Percentiles rank a stretch among this genome's conserved stretches.
Conservation (phyloP, 495 filamentous ascomycete species). For the Xylaria telfairii region DNA sequence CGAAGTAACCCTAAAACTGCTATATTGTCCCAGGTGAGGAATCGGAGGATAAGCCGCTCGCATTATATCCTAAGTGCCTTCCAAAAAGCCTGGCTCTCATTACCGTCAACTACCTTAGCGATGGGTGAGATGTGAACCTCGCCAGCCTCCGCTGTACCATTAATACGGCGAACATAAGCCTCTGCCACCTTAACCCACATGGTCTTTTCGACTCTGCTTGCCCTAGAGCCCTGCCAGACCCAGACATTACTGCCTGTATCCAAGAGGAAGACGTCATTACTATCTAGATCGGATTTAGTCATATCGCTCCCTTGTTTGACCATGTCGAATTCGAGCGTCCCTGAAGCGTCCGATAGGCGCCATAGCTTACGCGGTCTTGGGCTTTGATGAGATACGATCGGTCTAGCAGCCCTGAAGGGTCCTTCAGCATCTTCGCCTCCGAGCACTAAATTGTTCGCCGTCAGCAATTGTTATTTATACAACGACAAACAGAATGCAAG, state of each 20-base stretch:
- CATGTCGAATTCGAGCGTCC: slow-evolving; percentile 56
- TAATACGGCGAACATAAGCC: slow-evolving; percentile 57
- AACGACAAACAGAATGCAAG: neutral
- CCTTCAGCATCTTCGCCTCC: slow-evolving; percentile 52
- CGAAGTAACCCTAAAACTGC: neutral
- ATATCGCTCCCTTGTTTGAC: slow-evolving; percentile 57
- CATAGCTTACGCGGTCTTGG: slow-evolving; percentile 55
- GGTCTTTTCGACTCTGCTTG: slow-evolving; percentile 60
- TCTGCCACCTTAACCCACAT: slow-evolving; percentile 65
- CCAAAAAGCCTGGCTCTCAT: slow-evolving; percentile 59
- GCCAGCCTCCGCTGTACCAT: slow-evolving; percentile 44
- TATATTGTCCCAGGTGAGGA: neutral
- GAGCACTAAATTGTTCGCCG: slow-evolving; percentile 43
- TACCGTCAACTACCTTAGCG: slow-evolving; percentile 58
- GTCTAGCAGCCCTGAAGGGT: slow-evolving; percentile 48
- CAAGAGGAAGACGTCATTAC: slow-evolving; percentile 64
- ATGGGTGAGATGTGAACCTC: slow-evolving; percentile 56
- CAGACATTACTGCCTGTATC: slow-evolving; percentile 59
- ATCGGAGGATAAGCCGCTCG: neutral
- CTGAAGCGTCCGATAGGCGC: slow-evolving; percentile 61
- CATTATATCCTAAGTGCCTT: slow-evolving; percentile 33
- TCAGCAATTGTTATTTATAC: neutral
- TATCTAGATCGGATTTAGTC: slow-evolving; percentile 52
- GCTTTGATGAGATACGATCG: slow-evolving; percentile 38
- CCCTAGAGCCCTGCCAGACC: slow-evolving; percentile 65